Evolutionary conservation across 345 rosid genomes (phyloP), one percentile per base, ranked within the genome.

Genomic region (Eucalyptus sp.): DNA sequence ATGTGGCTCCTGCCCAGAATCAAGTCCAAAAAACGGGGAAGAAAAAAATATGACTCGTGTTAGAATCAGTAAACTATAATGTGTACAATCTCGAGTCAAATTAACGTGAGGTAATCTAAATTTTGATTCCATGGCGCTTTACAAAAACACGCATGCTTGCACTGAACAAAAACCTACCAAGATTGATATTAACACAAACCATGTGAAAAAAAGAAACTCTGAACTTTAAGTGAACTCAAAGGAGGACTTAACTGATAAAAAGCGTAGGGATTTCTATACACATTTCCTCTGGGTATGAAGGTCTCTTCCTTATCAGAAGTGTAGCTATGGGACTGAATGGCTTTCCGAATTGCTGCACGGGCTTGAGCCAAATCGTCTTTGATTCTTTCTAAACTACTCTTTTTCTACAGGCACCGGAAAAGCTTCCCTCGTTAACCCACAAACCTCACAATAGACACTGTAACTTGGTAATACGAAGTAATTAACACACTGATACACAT

Each of bases 181-280:
- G 11, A 33, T 68, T 68, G 3, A 68, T 16, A 68, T 68, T 33
- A n/a, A 68, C 80, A 15, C 15, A 5, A 68, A 68, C 22, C 43
- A 8, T 68, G 22, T 68, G 22, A 31, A 68, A 86, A n/a, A 33
- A 16, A 27, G 33, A 12, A 86, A 66, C 79, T 66, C 43, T 15
- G 79, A 66, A 31, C 43, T 4, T 66, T 16, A 31, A 66, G 79
- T 0, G 10, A 54, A 17, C 48, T 16, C 43, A 22, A 54, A 54
- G 58, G 46, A 86, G 29, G 95, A 89, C 89, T 66, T 31, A 92
- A 92, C 96, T 93, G 95, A 89, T 94, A 94, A 91, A 95, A 94
- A 71, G 95, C 95, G 54, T 6, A 50, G 54, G 54, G 54, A 20
- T 50, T 50, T 50, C 95, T 90, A 90, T 95, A 95, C 54, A 93